A percentile compares a stretch with the other conserved stretches of the same genome.
These are phyloP conservation scores for Mimosa bimucronata DNA, from an alignment of 306 rosid genomes.

Conservation along the genomic window DNA sequence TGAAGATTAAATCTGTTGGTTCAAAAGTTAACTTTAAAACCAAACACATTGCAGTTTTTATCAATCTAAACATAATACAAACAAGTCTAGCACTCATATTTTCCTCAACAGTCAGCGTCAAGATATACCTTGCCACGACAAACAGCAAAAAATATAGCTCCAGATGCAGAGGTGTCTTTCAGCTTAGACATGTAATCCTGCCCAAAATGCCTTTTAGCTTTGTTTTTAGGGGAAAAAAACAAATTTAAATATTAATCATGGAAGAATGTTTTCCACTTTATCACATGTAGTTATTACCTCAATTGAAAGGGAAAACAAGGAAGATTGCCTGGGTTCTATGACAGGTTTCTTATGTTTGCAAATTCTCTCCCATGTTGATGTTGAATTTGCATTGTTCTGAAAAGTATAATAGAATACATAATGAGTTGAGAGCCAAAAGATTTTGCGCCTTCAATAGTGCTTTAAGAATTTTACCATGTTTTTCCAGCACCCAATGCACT, in stretches of 20 bases:
- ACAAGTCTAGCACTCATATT: slow-evolving; percentile 26
- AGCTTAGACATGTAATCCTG: slow-evolving; percentile 89
- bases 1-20: background rate
- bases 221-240: slow-evolving; percentile 33
- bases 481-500: slow-evolving; percentile 86
- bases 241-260: slow-evolving; percentile 19
- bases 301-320: slow-evolving; percentile 76
- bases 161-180: slow-evolving; percentile 79
- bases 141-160: slow-evolving; percentile 94
- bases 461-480: slow-evolving; percentile 53
- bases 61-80: slow-evolving; percentile 21
- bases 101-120: slow-evolving; percentile 20
- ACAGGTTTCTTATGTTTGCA: slow-evolving; percentile 91
- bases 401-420: slow-evolving; percentile 33
- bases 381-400: slow-evolving; percentile 70
- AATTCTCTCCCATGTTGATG: slow-evolving; percentile 94
- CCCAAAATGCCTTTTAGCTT: slow-evolving; percentile 33
- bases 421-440: slow-evolving; percentile 35
- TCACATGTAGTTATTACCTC: slow-evolving; percentile 56
- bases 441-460: slow-evolving; percentile 35
- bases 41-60: background rate
- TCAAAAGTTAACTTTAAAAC: background rate
- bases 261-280: slow-evolving; percentile 34
- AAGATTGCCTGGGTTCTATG: slow-evolving; percentile 89
- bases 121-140: slow-evolving; percentile 94